Evolutionary conservation across 129 eudicot species (phyloP).

Genomic region (Smallanthus sonchifolius): DNA sequence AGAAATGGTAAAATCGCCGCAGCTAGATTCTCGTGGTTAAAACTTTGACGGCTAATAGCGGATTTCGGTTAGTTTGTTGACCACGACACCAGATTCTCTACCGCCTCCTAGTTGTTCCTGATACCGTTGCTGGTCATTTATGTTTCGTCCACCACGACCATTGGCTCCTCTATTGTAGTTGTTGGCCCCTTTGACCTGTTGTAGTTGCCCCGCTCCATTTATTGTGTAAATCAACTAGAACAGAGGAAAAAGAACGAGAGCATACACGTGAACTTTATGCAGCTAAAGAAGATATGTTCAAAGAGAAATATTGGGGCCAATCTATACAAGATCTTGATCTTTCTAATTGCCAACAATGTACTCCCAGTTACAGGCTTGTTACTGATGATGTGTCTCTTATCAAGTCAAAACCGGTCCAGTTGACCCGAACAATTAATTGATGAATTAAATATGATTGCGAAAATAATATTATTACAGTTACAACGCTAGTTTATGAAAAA

Average conservation of each 20-base stretch:
- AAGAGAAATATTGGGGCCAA: constrained; percentile 87
- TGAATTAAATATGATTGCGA: neutral
- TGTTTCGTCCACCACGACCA: too few species aligned
- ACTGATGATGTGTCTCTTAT: constrained; percentile 71
- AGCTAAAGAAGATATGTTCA: constrained; percentile 67
- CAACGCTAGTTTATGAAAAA: neutral
- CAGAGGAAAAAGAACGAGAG: constrained; percentile 75
- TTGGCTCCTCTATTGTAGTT: too few species aligned
- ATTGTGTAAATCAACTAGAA: constrained; percentile 47
- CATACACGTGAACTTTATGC: constrained; percentile 68
- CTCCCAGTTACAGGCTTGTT: constrained; percentile 97
- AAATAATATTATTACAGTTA: neutral
- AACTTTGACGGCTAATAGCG: too few species aligned
- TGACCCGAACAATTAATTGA: neutral
- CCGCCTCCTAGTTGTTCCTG: too few species aligned
- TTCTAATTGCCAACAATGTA: constrained; percentile 77
- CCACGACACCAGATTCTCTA: too few species aligned
- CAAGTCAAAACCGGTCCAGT: neutral
- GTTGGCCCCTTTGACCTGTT: too few species aligned
- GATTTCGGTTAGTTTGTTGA: too few species aligned
- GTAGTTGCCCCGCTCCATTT: too few species aligned
- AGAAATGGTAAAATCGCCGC: too few species aligned
- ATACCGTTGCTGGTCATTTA: too few species aligned
- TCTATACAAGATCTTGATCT: constrained; percentile 96
- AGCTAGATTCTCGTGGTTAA: too few species aligned